Evolutionary conservation across 306 rosid genomes (phyloP).

Genomic region (Trifolium pratense): DNA sequence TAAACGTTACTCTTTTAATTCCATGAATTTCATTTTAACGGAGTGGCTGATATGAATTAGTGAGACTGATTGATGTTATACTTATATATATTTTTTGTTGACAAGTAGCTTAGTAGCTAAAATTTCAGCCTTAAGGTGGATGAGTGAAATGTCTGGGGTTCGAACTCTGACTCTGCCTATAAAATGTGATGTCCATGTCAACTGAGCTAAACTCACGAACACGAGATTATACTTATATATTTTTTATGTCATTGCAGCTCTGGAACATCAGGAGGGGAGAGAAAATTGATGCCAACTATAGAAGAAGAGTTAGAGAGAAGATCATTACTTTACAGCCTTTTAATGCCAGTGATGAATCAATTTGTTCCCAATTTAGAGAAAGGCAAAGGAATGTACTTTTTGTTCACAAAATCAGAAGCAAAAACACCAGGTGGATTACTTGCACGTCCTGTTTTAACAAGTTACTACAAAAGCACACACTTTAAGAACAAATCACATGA

Average conservation of each 20-base stretch:
- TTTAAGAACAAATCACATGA: conserved; percentile 46
- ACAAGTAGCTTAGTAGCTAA: no score
- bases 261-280: conserved; percentile 94
- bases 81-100: no score
- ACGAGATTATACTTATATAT: no score
- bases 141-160: no score
- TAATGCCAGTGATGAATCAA: conserved; percentile 82
- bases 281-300: conserved; percentile 89
- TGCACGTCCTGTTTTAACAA: conserved; percentile 61
- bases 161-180: no score
- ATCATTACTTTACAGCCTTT: conserved; percentile 75
- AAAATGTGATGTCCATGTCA: no score
- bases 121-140: no score
- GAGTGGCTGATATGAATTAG: no score
- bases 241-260: conserved; percentile 56
- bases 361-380: conserved; percentile 55
- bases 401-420: conserved; percentile 56
- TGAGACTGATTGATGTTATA: no score
- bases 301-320: conserved; percentile 74
- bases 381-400: conserved; percentile 67
- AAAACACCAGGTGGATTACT: conserved; percentile 58
- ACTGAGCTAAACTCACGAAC: no score
- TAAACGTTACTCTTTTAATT: no score
- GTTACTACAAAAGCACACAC: conserved; percentile 64
- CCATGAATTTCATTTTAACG: no score